phyloP scores from a whole-genome alignment of 257 asterid genomes.

The Cynanchum wilfordii region DNA sequence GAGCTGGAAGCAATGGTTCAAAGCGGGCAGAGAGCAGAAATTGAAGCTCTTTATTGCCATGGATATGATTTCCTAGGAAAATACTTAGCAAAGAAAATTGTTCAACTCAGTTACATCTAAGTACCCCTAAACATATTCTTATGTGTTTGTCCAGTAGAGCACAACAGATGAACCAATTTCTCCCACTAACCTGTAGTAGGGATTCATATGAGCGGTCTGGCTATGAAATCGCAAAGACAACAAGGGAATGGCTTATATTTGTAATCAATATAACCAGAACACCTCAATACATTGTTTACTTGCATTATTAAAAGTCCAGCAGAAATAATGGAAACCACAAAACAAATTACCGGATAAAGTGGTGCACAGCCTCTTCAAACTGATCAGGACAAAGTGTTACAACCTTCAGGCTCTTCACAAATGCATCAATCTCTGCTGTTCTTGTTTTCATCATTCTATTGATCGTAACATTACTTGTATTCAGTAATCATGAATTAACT shows the following conservation, averaged over 20 bases:
- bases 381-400: neutral
- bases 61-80: slow-evolving; percentile 68
- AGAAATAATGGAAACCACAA: neutral
- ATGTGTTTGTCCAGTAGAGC: too few species aligned
- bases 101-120: slow-evolving; percentile 51
- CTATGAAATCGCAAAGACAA: too few species aligned
- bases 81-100: slow-evolving; percentile 76
- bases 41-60: slow-evolving; percentile 84
- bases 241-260: too few species aligned
- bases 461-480: neutral
- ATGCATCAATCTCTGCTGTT: neutral
- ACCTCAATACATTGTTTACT: too few species aligned
- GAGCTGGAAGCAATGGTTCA: slow-evolving; percentile 65
- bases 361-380: neutral
- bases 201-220: too few species aligned
- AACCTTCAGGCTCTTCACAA: neutral
- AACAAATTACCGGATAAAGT: too few species aligned
- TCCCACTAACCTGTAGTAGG: neutral
- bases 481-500: neutral
- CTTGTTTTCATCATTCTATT: neutral
- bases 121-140: neutral
- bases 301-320: neutral
- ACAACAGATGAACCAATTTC: too few species aligned
- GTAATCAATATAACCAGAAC: too few species aligned
- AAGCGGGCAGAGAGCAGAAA: slow-evolving; percentile 69